A percentile compares a stretch with the other conserved stretches of the same genome.
phyloP scores from a whole-genome alignment of 768 basidiomycete species.

The Amyloporia xantha region DNA sequence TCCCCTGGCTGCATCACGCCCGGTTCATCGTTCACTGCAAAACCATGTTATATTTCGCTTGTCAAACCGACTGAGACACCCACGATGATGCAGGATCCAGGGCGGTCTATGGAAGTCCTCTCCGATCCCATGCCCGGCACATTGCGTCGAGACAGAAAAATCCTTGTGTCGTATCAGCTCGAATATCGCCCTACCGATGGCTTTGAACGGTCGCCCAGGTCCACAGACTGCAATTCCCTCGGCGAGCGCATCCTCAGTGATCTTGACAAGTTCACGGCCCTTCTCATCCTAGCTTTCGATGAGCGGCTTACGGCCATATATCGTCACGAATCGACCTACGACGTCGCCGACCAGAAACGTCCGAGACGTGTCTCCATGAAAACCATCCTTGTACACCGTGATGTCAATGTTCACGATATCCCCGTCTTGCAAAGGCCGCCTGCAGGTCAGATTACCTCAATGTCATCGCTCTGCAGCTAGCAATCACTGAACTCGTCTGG shows the following conservation, averaged over 20 bases:
- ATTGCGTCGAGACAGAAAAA: conserved; percentile 64
- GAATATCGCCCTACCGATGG: conserved; percentile 69
- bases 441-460: conserved; percentile 22
- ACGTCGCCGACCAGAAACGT: conserved; percentile 81
- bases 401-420: conserved; percentile 90
- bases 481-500: conserved; percentile 69
- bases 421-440: conserved; percentile 72
- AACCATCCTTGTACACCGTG: conserved; percentile 77
- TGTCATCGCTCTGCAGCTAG: neutral
- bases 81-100: conserved; percentile 77
- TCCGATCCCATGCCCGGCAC: conserved; percentile 87
- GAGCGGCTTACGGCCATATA: neutral
- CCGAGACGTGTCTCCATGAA: conserved; percentile 84
- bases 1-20: conserved; percentile 79
- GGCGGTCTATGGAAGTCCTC: conserved; percentile 72
- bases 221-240: conserved; percentile 71
- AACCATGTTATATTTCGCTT: no score
- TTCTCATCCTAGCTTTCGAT: conserved; percentile 48
- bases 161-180: conserved; percentile 33
- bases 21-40: conserved; percentile 72
- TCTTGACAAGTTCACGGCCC: conserved; percentile 57
- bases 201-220: conserved; percentile 60
- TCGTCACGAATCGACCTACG: conserved; percentile 29
- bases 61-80: no score
- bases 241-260: conserved; percentile 59